Conservation (phyloP, 2,329 filamentous ascomycete genomes). For the Neophaeococcomyces mojaviensis region DNA sequence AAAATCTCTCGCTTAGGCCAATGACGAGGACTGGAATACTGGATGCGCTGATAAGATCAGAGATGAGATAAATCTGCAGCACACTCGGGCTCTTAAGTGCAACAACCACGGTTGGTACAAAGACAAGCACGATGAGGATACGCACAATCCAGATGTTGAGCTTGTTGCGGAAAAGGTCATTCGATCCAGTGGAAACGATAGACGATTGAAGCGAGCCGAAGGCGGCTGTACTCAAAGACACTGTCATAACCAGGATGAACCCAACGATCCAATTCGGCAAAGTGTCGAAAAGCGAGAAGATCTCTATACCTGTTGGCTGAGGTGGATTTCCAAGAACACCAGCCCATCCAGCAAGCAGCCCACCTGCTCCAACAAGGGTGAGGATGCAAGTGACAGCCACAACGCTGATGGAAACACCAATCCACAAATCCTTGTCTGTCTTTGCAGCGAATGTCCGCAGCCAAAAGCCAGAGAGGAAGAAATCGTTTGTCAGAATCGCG, state of each 20-base stretch:
- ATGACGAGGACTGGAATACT: conserved; percentile 67
- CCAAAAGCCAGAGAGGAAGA: conserved; percentile 81
- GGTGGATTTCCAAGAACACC: conserved; percentile 59
- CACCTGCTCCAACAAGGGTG: conserved; percentile 63
- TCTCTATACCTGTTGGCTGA: conserved; percentile 58
- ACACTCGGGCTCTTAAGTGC: conserved; percentile 67
- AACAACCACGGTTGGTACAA: conserved; percentile 65
- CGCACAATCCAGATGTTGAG: conserved; percentile 70
- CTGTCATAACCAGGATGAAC: conserved; percentile 72
- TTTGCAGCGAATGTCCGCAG: conserved; percentile 72
- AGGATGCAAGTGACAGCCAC: conserved; percentile 60
- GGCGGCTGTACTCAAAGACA: conserved; percentile 66
- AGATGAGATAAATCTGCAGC: conserved; percentile 75
- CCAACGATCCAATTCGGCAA: conserved; percentile 76
- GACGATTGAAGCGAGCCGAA: conserved; percentile 76
- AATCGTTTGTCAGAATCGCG: conserved; percentile 74
- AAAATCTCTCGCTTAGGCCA: conserved; percentile 57
- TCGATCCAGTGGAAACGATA: conserved; percentile 77
- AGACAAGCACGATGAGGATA: conserved; percentile 60
- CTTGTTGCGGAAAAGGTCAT: conserved; percentile 76
- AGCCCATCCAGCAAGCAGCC: conserved; percentile 71
- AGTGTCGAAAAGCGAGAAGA: conserved; percentile 66
- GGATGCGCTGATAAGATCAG: conserved; percentile 68
- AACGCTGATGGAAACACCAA: conserved; percentile 64
- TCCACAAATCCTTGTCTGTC: conserved; percentile 68